Base-by-base conservation (phyloP, 2,329 filamentous ascomycete genomes). In the Botryotinia calthae region DNA sequence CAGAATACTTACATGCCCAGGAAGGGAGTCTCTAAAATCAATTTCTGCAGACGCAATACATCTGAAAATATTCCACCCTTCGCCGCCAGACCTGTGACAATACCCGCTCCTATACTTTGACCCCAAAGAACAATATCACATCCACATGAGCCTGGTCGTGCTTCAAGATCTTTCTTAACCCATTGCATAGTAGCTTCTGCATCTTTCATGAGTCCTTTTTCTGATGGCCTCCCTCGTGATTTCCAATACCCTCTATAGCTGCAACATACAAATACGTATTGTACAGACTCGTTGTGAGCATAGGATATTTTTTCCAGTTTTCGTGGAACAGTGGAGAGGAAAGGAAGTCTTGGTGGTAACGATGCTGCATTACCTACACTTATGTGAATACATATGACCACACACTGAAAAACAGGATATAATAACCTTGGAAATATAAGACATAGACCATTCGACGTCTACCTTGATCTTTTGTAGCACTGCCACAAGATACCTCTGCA, bases 11-110 rank as follows among this genome's bases (percentile, higher is more conserved):
- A 72, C 72, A 93, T 87, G 61, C 89, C 92, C 0, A 90, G 87
- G 75, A 94, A 94, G 0, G 93, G 92, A 0, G 93, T 94, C 79
- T 95, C 93, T 2, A 95, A 84, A 18, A 95, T 84, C 68, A 95
- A 75, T 1, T 86, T 83, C 2, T 78, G 76, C 16, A 87, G 80
- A 25, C 37, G 64, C 8, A 77, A 48, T 25, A 37, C 42, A 59
- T 63, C 46, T 71, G 63, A 61, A 66, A 76, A 76, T 31, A 74
- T 72, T 6, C 73, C 54, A 59, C 72, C 34, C 64, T 75, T 44
- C 40, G 74, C 59, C 31, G 66, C 71, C 1, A 77, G 85, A 68
- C 87, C 89, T 25, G 89, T 90, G 20, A 90, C 91, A 59, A 95
- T 87, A 1, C 90, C 92, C 40, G 90, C 88, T 1, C 93, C 93